Base-by-base conservation (phyloP, 768 basidiomycete genomes). In the Punctularia strigosozonata region DNA sequence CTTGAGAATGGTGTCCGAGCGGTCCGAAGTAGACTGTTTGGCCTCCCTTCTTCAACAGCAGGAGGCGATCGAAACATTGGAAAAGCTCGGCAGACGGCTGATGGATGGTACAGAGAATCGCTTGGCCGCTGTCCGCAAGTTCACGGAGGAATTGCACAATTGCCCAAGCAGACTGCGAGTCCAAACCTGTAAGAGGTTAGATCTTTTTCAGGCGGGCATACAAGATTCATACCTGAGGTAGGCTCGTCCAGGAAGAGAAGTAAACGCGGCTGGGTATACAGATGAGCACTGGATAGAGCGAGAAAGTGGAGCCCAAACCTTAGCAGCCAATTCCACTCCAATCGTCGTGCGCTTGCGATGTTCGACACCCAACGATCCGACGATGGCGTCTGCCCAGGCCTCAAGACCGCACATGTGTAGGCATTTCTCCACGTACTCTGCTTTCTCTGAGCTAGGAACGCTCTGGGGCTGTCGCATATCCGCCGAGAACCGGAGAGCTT, bases 241-340 rank as follows among this genome's bases (percentile, higher is more conserved):
- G 90, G 90, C 54, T 92, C 88, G 51, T 91, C 89, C 25, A 89
- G 59, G 65, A 92, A 91, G 14, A 92, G 67, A 0, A 94, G 64
- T 0, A 90, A 62, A 53, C 75, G 74, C 1, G 87, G 89, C 77
- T 77, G 43, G 1, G 3, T 2, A 18, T 36, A 22, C 3, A 24
- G 20, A 13, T 23, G n/a, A 21, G 21, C 21, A 32, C 3, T 14
- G 35, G 18, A 3, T 31, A 23, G 14, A 18, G 12, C 13, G 20
- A 2, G 7, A 17, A 19, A 4, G 6, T 33, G 38, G 4, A 46
- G 12, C 33, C 10, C 26, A 15, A 28, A 59, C 53, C 55, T 88
- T 90, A 4, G 87, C 84, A 34, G 86, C 87, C 8, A 92, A 64
- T 53, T 90, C 87, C 25, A 90, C 87, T 19, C 73, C 88, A 42